Evolutionary conservation across 768 basidiomycete genomes (phyloP).

Genomic region (Lactarius sp.): DNA sequence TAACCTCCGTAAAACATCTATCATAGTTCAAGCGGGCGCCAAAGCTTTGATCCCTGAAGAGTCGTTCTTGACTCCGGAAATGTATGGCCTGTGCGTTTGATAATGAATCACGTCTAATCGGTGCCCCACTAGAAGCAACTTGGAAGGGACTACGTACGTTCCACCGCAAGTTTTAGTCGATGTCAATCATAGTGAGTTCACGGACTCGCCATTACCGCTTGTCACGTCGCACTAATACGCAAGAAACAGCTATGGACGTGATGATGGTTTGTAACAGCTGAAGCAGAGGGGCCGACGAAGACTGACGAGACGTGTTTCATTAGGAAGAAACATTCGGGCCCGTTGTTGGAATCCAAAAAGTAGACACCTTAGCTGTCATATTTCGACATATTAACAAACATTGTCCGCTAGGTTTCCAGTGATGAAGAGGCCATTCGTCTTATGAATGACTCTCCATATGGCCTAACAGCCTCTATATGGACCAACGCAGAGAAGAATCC

Average conservation of each 20-base stretch:
- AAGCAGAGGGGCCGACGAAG: constrained; percentile 2
- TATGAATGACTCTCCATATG: constrained; percentile 97
- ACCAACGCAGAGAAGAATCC: constrained; percentile 60
- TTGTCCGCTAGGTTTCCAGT: constrained; percentile 51
- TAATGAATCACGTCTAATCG: background rate
- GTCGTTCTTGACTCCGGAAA: constrained; percentile 60
- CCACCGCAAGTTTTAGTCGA: constrained; percentile 88
- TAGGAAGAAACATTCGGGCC: constrained; percentile 93
- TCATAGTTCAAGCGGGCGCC: constrained; percentile 70
- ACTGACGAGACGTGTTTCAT: background rate
- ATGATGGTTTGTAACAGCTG: constrained; percentile 62
- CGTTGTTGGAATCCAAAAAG: constrained; percentile 89
- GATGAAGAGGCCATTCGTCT: constrained; percentile 85
- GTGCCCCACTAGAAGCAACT: background rate
- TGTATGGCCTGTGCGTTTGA: constrained; percentile 41
- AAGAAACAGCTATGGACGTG: constrained; percentile 73
- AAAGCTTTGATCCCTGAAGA: constrained; percentile 65
- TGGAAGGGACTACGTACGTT: constrained; percentile 69
- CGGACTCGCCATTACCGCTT: background rate
- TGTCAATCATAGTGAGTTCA: constrained; percentile 75
- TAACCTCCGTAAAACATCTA: background rate
- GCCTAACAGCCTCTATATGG: constrained; percentile 94
- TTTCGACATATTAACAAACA: background rate
- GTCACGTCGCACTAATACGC: constrained; percentile 13
- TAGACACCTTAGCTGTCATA: constrained; percentile 29